phyloP scores from a whole-genome alignment of 257 asterid genomes.

The Nicotiana attenuata region DNA sequence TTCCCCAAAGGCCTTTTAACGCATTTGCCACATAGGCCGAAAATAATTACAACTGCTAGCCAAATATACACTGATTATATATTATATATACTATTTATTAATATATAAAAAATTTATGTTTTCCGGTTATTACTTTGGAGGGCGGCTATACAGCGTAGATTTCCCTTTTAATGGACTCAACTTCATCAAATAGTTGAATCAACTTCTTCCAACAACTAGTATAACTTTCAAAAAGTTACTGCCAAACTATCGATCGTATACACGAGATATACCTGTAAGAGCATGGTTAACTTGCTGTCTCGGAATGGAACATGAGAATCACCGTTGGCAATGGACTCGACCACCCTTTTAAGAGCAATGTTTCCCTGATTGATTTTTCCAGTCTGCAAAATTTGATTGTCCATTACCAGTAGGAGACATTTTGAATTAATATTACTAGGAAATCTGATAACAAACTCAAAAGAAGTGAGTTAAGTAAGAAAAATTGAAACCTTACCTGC shows the following conservation, averaged over 20 bases:
- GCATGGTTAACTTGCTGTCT: constrained; percentile 98
- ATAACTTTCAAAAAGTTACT: neutral
- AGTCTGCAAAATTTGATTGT: constrained; percentile 46
- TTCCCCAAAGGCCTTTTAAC: too few species aligned
- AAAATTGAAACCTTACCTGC: constrained; percentile 43
- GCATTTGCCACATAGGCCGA: too few species aligned
- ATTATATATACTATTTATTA: too few species aligned
- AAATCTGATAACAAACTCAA: neutral
- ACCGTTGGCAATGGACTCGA: constrained; percentile 93
- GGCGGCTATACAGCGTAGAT: too few species aligned
- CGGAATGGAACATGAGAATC: constrained; percentile 97
- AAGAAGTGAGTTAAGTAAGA: neutral
- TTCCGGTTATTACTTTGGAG: too few species aligned
- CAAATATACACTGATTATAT: too few species aligned
- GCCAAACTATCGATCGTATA: neutral
- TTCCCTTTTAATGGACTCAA: too few species aligned
- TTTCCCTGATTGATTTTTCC: constrained; percentile 94
- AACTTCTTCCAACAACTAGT: neutral
- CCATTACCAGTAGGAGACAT: neutral
- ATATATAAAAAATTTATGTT: too few species aligned
- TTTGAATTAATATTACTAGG: neutral
- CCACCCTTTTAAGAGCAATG: constrained; percentile 81
- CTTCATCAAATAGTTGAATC: constrained; percentile 26
- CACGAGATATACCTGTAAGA: constrained; percentile 62
- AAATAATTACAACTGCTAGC: too few species aligned